A percentile compares a stretch with the other conserved stretches of the same genome.
These are phyloP conservation scores for Verticillium isaacii DNA, from an alignment of 2,329 filamentous ascomycete species.

Conservation along the genomic window DNA sequence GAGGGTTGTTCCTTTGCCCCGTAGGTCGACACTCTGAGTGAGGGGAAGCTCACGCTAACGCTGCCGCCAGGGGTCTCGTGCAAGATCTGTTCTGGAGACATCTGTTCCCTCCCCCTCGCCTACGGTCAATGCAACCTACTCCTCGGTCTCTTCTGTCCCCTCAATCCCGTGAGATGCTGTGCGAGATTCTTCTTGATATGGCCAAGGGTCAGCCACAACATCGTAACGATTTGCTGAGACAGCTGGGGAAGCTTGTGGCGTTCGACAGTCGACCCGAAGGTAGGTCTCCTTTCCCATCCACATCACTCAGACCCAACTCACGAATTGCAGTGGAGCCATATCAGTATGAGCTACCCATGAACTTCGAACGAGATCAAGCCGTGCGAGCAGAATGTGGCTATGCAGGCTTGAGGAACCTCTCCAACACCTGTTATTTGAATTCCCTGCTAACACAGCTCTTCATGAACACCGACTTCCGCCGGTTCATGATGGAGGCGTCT, in stretches of 20 bases:
- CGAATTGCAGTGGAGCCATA: constrained; percentile 38
- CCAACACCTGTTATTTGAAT: constrained; percentile 96
- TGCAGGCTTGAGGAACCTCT: constrained; percentile 84
- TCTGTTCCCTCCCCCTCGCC: constrained; percentile 56
- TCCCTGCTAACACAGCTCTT: constrained; percentile 91
- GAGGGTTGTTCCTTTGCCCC: not conserved
- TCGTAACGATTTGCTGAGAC: constrained; percentile 45
- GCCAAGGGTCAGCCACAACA: constrained; percentile 45
- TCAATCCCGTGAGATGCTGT: constrained; percentile 53
- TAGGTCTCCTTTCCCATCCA: not conserved
- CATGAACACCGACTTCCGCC: constrained; percentile 87
- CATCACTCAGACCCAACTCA: not conserved
- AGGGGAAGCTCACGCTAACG: constrained; percentile 4
- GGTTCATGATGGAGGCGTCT: constrained; percentile 72
- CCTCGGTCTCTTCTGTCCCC: constrained; percentile 44
- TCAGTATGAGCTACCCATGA: constrained; percentile 54
- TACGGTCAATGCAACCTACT: constrained; percentile 21
- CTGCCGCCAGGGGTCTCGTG: constrained; percentile 18
- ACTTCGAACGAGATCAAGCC: constrained; percentile 61
- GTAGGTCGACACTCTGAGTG: not conserved
- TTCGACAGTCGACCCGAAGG: constrained; percentile 19
- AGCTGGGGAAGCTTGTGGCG: constrained; percentile 45
- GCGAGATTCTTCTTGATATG: constrained; percentile 54
- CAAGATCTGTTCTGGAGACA: constrained; percentile 55
- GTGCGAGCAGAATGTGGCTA: constrained; percentile 78